Base-by-base conservation (phyloP, 768 basidiomycete species). In the Imleria badia region DNA sequence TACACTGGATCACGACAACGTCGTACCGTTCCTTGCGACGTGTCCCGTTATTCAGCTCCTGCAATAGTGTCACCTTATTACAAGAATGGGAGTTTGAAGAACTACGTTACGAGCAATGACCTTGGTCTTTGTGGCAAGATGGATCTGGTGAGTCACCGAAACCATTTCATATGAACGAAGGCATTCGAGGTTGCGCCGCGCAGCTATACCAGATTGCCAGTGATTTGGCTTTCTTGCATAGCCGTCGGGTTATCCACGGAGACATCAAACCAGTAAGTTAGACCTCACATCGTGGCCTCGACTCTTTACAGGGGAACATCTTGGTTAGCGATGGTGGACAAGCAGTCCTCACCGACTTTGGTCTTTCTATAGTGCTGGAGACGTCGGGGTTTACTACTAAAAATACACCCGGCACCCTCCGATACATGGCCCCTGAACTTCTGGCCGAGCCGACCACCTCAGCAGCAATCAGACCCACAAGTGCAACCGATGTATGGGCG, bases 361-460 rank as follows among this genome's bases (percentile, higher is more conserved):
- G 77, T 29, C 63, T 78, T 31, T 72, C 76, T 1, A 64, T 68
- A 30, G 65, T 76, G 14, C 50, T 75, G n/a, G 72, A 72, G 43
- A 58, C 59, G 39, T 62, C 66, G 22, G 72, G 75, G 6, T 75
- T 72, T 45, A 75, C 75, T 11, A 73, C 75, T 1, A 69, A 65
- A 17, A 58, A 64, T 19, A 55, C 67, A 4, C 72, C 71, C n/a
- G 67, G 67, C 15, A 76, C 75, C 7, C 63, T 67, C 35, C 66
- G 75, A 31, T 78, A 76, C 61, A 77, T 76, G 72, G 72, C 75
- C 7, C 61, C 62, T 5, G 76, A 77, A 48, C 61, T 77, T 41
- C 47, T 69, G 36, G 55, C 35, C 59, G 48, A 54, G 31, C 34
- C 45, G 31, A 59, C 20, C 52, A 61, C 60, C 30, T 57, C 49